Conservation (phyloP, 768 basidiomycete species). For the Tricholoma flavovirens region DNA sequence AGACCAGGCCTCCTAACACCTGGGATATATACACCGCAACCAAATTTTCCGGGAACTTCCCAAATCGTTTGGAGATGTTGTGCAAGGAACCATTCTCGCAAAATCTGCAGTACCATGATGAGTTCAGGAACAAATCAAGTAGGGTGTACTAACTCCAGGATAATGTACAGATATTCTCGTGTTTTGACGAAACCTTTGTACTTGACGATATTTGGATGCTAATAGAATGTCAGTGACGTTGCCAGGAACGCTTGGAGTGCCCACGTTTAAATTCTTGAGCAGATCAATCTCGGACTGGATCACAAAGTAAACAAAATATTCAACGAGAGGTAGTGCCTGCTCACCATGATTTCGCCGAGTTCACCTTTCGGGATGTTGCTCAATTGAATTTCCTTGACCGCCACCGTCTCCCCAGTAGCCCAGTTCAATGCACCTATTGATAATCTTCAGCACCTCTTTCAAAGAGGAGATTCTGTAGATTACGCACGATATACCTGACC, state of each 20-base stretch:
- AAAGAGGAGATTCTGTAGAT: neutral
- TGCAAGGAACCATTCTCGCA: constrained; percentile 98
- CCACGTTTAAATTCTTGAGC: constrained; percentile 93
- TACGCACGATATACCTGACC: constrained; percentile 93
- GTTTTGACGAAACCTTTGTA: constrained; percentile 98
- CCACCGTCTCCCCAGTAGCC: constrained; percentile 97
- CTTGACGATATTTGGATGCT: constrained; percentile 98
- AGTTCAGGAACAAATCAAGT: neutral
- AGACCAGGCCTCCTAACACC: constrained; percentile 91
- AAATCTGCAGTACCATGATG: constrained; percentile 44
- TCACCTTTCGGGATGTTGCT: constrained; percentile 91
- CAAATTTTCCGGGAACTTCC: constrained; percentile 96
- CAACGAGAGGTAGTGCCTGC: constrained; percentile 16
- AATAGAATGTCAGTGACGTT: constrained; percentile 6
- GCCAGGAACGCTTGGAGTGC: constrained; percentile 1
- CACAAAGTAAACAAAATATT: constrained; percentile 14
- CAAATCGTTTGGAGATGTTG: constrained; percentile 93
- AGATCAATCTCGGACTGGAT: constrained; percentile 91
- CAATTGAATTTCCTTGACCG: constrained; percentile 95
- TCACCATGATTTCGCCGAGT: constrained; percentile 95
- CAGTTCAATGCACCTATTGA: constrained; percentile 78
- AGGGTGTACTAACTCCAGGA: constrained; percentile 68
- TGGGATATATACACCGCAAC: constrained; percentile 97
- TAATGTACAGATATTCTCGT: constrained; percentile 90
- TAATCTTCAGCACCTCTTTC: constrained; percentile 5